Evolutionary conservation across 345 rosid species (phyloP).

Genomic region (Anacardium occidentale): DNA sequence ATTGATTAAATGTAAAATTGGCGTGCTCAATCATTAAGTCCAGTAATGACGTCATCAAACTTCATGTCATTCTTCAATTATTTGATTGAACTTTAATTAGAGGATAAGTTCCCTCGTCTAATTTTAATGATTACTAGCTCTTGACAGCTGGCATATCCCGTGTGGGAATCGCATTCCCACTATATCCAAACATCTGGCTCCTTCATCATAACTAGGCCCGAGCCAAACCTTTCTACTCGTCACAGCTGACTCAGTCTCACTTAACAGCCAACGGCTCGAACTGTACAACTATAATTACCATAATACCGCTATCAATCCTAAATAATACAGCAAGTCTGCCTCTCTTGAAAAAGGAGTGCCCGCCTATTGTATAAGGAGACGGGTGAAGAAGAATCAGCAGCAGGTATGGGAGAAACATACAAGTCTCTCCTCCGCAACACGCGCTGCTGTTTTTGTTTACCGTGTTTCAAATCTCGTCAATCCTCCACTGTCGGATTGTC

Average conservation of each 20-base stretch:
- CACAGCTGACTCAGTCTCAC: neutral
- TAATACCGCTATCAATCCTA: neutral
- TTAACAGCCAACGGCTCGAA: conserved; percentile 9
- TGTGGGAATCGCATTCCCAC: no score
- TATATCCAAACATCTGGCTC: neutral
- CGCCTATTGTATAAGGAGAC: no score
- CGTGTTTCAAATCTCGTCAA: conserved; percentile 41
- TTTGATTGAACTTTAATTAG: neutral
- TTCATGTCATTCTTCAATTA: no score
- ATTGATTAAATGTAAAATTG: no score
- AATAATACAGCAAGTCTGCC: neutral
- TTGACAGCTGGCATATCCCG: neutral
- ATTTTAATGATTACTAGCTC: neutral
- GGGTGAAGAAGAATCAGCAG: no score
- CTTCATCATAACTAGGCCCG: neutral
- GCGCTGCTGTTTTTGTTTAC: conserved; percentile 62
- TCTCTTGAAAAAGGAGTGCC: neutral
- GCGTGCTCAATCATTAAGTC: no score
- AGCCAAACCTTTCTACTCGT: neutral
- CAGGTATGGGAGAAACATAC: neutral
- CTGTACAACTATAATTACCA: neutral
- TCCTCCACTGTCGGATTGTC: conserved; percentile 39
- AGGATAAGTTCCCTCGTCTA: neutral
- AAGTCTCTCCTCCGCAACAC: conserved; percentile 28
- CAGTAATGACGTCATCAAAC: no score